Evolutionary conservation across 257 asterid species (phyloP).

Genomic region (Marsdenia floribunda): DNA sequence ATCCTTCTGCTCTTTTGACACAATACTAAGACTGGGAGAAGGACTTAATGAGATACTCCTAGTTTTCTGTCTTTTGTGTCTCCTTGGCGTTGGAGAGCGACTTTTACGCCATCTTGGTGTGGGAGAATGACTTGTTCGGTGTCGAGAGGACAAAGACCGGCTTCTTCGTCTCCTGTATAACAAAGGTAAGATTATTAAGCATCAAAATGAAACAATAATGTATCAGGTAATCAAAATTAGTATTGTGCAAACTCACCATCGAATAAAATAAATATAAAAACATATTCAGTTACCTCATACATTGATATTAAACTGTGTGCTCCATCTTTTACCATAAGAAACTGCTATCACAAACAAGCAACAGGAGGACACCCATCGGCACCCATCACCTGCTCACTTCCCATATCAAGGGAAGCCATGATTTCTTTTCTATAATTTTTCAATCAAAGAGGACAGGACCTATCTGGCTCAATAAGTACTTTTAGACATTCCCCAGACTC

Average conservation of each 20-base stretch:
- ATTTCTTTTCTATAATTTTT: constrained; percentile 44
- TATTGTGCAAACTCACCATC: constrained; percentile 42
- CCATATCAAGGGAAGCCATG: constrained; percentile 63
- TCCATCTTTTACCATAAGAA: constrained; percentile 88
- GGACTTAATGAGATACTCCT: constrained; percentile 48
- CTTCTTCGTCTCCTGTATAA: constrained; percentile 80
- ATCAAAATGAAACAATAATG: constrained; percentile 28
- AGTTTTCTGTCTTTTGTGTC: constrained; percentile 55
- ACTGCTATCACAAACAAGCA: constrained; percentile 88
- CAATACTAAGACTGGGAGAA: constrained; percentile 50
- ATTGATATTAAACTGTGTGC: constrained; percentile 84
- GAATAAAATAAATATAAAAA: constrained; percentile 34
- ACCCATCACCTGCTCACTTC: constrained; percentile 87
- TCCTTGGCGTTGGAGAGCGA: constrained; percentile 70
- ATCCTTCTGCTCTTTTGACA: constrained; percentile 62
- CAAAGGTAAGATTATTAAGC: constrained; percentile 43
- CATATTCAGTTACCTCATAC: constrained; percentile 89
- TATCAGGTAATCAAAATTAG: constrained; percentile 23
- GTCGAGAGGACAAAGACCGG: constrained; percentile 63
- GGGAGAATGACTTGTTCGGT: constrained; percentile 67
- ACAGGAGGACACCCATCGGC: constrained; percentile 80
- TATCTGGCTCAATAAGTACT: constrained; percentile 30
- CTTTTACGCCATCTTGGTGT: constrained; percentile 63
- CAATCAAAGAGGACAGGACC: constrained; percentile 30
- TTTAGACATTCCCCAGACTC: neutral